Percentiles rank a stretch among this genome's conserved stretches.
These are phyloP conservation scores for Cicer pinnatifidum DNA, from an alignment of 306 rosid species.

Conservation along the genomic window DNA sequence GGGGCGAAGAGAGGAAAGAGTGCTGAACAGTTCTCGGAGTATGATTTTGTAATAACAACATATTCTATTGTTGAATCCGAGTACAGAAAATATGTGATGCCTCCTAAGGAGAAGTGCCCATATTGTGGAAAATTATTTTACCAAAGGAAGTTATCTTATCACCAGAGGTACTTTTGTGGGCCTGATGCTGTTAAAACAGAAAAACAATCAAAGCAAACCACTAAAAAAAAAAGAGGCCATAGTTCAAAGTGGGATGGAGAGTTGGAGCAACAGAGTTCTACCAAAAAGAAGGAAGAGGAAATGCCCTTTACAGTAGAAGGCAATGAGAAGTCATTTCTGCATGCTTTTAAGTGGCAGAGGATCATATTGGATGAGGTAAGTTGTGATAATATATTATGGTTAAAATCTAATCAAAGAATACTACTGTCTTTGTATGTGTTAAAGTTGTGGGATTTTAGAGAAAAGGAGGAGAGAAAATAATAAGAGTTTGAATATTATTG, in stretches of 20 bases:
- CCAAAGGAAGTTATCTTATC: constrained; percentile 47
- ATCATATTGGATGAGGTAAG: constrained; percentile 91
- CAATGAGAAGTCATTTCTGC: constrained; percentile 59
- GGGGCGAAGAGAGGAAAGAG: constrained; percentile 74
- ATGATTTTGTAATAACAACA: constrained; percentile 87
- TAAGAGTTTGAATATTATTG: no score
- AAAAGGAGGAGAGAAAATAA: no score
- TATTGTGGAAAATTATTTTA: constrained; percentile 59
- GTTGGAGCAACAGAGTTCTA: background rate
- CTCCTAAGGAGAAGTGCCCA: constrained; percentile 74
- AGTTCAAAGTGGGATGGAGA: constrained; percentile 1
- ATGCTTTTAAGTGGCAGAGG: constrained; percentile 81
- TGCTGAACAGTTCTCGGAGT: constrained; percentile 53
- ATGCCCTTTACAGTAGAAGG: background rate
- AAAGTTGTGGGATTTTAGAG: no score
- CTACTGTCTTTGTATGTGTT: background rate
- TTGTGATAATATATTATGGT: constrained; percentile 33
- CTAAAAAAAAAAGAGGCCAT: constrained; percentile 52
- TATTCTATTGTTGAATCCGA: constrained; percentile 83
- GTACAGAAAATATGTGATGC: constrained; percentile 81
- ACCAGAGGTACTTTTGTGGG: constrained; percentile 75
- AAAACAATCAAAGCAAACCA: constrained; percentile 82
- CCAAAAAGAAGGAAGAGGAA: constrained; percentile 9
- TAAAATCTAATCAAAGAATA: constrained; percentile 7
- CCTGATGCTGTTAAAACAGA: constrained; percentile 69